These are phyloP conservation scores for Phytophthora nicotianae DNA, from an alignment of 352 stramenopile genomes.

Conservation along the genomic window DNA sequence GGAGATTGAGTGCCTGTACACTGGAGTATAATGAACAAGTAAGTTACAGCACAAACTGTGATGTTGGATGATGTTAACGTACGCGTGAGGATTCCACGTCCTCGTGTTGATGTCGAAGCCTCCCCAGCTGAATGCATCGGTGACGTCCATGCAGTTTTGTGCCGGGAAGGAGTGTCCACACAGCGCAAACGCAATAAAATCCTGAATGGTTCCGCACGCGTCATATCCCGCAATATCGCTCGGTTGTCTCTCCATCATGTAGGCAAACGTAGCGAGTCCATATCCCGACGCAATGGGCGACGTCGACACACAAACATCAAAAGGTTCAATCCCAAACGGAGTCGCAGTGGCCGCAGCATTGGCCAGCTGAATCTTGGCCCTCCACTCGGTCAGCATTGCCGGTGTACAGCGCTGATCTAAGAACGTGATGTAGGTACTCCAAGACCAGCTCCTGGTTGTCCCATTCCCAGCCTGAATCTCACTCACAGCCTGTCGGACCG, in stretches of 20 bases:
- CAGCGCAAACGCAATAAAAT: conserved; percentile 66
- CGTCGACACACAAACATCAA: conserved; percentile 26
- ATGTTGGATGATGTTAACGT: conserved; percentile 3
- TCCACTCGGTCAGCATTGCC: conserved; percentile 44
- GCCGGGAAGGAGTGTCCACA: conserved; percentile 40
- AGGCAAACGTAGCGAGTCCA: conserved; percentile 64
- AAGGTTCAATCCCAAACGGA: conserved; percentile 7
- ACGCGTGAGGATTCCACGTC: conserved; percentile 51
- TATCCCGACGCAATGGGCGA: conserved; percentile 64
- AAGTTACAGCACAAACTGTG: not conserved
- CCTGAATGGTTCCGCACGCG: conserved; percentile 73
- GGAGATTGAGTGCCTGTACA: conserved; percentile 56
- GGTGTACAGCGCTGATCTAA: conserved; percentile 68
- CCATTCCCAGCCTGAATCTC: conserved; percentile 17
- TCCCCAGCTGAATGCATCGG: conserved; percentile 77
- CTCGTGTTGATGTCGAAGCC: conserved; percentile 49
- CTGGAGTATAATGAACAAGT: conserved; percentile 23
- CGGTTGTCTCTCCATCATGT: conserved; percentile 41
- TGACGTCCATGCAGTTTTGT: conserved; percentile 64
- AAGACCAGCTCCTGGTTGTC: conserved; percentile 25
- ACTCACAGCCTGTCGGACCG: conserved; percentile 30
- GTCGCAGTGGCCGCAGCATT: conserved; percentile 9
- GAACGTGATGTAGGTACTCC: conserved; percentile 74
- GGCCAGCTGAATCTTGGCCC: conserved; percentile 20
- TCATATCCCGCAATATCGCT: conserved; percentile 45